Evolutionary conservation across 331 rosid species (phyloP), one percentile per base, ranked within the genome.

Genomic region (Phaseolus coccineus): DNA sequence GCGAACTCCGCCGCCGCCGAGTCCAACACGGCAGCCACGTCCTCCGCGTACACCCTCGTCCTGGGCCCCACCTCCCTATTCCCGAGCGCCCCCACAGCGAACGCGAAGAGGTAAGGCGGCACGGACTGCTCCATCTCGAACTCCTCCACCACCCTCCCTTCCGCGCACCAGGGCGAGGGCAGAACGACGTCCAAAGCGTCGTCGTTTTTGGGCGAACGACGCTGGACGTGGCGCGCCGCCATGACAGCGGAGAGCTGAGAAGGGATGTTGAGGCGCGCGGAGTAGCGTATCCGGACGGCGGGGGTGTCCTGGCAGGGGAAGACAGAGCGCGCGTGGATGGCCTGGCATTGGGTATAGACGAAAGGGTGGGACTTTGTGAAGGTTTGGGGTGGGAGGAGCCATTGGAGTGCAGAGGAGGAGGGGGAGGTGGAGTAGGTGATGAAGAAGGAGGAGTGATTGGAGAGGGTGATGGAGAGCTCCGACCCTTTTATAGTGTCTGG

Each of bases 231-330:
- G 6, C 83, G 84, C 0, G 99, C 99, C 0, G 93, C 83, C 99
- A 96, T 96, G 0, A 96, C 99, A 0, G 96, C 94, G 0, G 98
- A 84, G 0, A 96, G 31, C 37, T 89, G 78, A 1, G 62, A 47
- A 0, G 99, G 99, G n/a, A 96, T 69, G 78, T 96, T 93, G 50
- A 96, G 16, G 0, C 61, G 74, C 0, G 92, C 96, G 0, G 90
- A 79, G 82, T 88, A 91, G 63, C 88, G 50, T 0, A 96, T 84
- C 35, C 99, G 84, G 69, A 89, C 87, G 10, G 99, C 98, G 0
- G 99, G 98, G 4, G 99, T 96, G 83, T 96, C 99, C 78, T 96
- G 99, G 68, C 92, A 96, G 2, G 99, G 99, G 76, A 96, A 90
- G 22, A 96, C 87, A 0, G 98, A 53, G 39, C 99, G 97, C 0